Evolutionary conservation across 169 alveolate species (phyloP), one percentile per base, ranked within the genome.

Genomic region (Plasmodium knowlesi): DNA sequence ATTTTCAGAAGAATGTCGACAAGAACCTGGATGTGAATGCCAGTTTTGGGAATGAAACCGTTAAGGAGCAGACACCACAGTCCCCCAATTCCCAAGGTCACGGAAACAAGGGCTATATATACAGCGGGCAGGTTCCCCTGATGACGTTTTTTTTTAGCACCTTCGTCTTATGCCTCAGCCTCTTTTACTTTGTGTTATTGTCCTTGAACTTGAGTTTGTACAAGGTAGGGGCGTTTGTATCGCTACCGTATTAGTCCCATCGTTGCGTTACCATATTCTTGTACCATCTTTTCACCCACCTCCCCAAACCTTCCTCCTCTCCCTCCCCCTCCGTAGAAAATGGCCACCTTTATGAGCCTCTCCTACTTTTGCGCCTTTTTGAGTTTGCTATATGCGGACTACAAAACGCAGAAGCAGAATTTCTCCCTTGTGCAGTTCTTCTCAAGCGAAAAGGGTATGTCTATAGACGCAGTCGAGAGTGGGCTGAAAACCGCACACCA

Each of bases 1-100:
- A 88, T 80, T 88, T 88, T 78, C 94, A 88, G 54, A 88, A 88
- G 19, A 88, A 88, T 61, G 79, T 88, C 37, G 94, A 88, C 30
- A 76, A 57, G 46, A 80, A 88, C 39, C 89, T 88, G 10, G 89
- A 88, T 61, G 70, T 78, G 71, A 88, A 78, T 73, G 46, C 79
- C 39, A 88, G 53, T 25, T 88, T 72, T 88, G 70, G 74, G 19
- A 57, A 1, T 67, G 76, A 25, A 41, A 32, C 71, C 28, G 54
- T 30, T 16, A 88, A 79, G 72, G 89, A 88, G 37, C 43, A 88
- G 61, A 88, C 46, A n/a, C 88, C 67, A 30, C 83, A 88, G 43
- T n/a, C 57, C 71, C 43, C 94, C 25, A 79, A 79, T 80, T 88
- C 37, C 50, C 72, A 37, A 61, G 34, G 70, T 8, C 5, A 76